Base-by-base conservation (phyloP, 1,284 basidiomycete genomes). In the Cutaneotrichosporon curvatum region DNA sequence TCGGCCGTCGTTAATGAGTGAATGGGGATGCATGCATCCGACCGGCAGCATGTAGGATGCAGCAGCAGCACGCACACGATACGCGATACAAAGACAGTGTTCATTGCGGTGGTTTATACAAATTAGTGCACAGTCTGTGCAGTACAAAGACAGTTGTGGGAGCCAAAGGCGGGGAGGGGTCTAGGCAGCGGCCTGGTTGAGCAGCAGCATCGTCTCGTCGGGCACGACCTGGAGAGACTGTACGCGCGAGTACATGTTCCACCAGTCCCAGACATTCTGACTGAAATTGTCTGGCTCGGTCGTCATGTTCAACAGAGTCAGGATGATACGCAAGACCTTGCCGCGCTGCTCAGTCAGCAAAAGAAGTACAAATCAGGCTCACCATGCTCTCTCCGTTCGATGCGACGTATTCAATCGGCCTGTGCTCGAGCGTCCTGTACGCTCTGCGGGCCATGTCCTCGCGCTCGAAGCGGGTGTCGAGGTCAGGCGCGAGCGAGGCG, bases 301-400 rank as follows among this genome's bases (percentile, higher is more conserved):
- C 18, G 55, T 53, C 43, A 53, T 54, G 18, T 50, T 48, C 14
- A 64, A 37, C 16, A 64, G 43, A 2, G 55, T 50, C 6, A 64
- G 53, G 30, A 64, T 56, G 37, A 60, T 61, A 4, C 62, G 51
- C 3, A 64, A 49, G 1, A 64, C 60, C 30, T 64, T 64, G 18
- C 62, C 62, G 8, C 60, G 58, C 56, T 58, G 47, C 2, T 32
- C 8, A 28, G 33, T 43, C 7, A 43, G 41, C 25, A 28, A 12
- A 28, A 10, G 15, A 28, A 7, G 25, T 14, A 3, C n/a, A 34
- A 12, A n/a, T 11, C 12, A n/a, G 25, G 45, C 55, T 48, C 32
- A 61, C 59, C 62, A 64, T 64, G 31, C 57, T 58, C 47, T 64
- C 62, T 19, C 62, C 62, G 30, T 64, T 64, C 3, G 48, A 51